Percentiles rank a stretch among this genome's conserved stretches.
Evolutionary conservation across 495 filamentous ascomycete species (phyloP).

Genomic region (Penicillium cosmopolitanum): DNA sequence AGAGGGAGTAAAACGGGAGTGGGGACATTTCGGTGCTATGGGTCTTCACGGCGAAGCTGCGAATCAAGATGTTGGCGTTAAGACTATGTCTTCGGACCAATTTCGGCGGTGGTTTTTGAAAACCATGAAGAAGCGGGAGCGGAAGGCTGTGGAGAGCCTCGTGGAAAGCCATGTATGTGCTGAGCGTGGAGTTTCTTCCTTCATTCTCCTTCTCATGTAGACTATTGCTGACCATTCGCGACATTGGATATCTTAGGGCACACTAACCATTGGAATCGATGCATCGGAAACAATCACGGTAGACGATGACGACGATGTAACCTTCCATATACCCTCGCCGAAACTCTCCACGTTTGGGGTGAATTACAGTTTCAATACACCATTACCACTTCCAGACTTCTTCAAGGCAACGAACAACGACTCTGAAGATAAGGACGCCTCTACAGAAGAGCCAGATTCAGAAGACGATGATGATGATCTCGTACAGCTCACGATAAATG

Average conservation of each 20-base stretch:
- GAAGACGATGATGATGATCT: constrained; percentile 17
- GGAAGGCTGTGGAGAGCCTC: constrained; percentile 44
- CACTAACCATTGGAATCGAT: constrained; percentile 46
- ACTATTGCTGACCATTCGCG: constrained; percentile 12
- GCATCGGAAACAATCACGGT: constrained; percentile 41
- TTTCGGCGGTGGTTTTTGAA: constrained; percentile 56
- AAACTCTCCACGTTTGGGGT: constrained; percentile 30
- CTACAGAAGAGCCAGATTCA: constrained; percentile 4
- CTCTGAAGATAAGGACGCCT: constrained; percentile 23
- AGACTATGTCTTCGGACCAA: constrained; percentile 47
- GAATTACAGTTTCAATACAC: constrained; percentile 41
- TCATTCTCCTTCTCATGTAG: background rate
- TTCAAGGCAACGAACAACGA: constrained; percentile 23
- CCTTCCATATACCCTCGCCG: constrained; percentile 34
- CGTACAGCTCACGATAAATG: constrained; percentile 36
- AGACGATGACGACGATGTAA: constrained; percentile 36
- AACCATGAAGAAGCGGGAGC: constrained; percentile 48
- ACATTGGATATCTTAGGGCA: constrained; percentile 27
- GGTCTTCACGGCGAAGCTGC: constrained; percentile 35
- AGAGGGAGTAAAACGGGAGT: constrained; percentile 51
- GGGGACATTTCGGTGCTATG: constrained; percentile 40
- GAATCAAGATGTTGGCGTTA: constrained; percentile 43
- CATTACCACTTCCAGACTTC: constrained; percentile 33
- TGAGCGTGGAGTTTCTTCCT: background rate
- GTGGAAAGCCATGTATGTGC: constrained; percentile 47